Base-by-base conservation (phyloP, 805 yeast genomes). In the Cyberlindnera samutprakarnensis region DNA sequence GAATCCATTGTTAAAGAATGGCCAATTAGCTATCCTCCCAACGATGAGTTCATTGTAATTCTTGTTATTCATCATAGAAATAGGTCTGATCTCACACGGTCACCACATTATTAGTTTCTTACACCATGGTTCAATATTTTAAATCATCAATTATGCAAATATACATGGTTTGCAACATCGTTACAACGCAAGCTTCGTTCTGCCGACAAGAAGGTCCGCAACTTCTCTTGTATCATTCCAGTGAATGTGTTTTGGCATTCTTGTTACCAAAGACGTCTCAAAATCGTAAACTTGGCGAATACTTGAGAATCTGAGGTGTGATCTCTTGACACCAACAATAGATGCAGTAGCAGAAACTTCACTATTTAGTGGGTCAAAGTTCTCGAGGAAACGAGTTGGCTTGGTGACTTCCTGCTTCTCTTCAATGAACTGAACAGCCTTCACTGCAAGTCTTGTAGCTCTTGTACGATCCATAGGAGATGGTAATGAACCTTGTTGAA, bases 171-270 rank as follows among this genome's bases (percentile, higher is more conserved):
- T n/a, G n/a, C n/a, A n/a, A n/a, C n/a, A n/a, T n/a, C 8, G 17
- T 24, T 24, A 8, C 12, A 24, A 7, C 13, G 15, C 17, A 18
- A 27, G 22, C 23, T 43, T 51, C 7, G 43, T 43, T 59, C 94
- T 75, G 24, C 90, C 92, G 25, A 81, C 94, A 55, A 90, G 65
- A 59, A 77, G 78, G 62, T 87, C 95, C 36, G 90, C 83, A 53
- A 84, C 72, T 30, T 78, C 80, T 51, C 94, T 71, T 31, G 78
- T 64, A 19, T 66, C 66, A 30, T 68, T 65, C 98, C 98, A 92
- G 59, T 82, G 86, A 30, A 87, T 78, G 36, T 66, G 62, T 66
- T 84, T 87, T 48, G 97, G 95, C 73, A 92, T 78, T 67, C 99
- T 80, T 57, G 66, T 73, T 15, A 61, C 66, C 23, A 83, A 56